A percentile compares a stretch with the other conserved stretches of the same genome.
Conservation (phyloP, 371 early-diverging fungal genomes). For the Rhizomucor pusillus region DNA sequence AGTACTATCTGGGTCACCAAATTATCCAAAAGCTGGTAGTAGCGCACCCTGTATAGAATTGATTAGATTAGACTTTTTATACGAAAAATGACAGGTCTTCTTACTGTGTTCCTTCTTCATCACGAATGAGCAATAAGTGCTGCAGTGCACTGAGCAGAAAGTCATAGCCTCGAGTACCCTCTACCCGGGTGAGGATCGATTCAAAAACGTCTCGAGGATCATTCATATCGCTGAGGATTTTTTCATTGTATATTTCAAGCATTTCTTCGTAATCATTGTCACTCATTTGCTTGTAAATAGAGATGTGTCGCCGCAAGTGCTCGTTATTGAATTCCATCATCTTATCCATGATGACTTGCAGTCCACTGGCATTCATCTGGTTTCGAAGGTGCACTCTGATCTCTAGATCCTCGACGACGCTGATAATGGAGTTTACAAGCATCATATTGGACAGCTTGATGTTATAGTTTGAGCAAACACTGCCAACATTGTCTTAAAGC, state of each 20-base stretch:
- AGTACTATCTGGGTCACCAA: constrained; percentile 80
- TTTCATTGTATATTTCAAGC: constrained; percentile 74
- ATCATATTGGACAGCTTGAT: constrained; percentile 80
- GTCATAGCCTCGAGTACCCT: constrained; percentile 74
- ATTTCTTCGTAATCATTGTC: constrained; percentile 79
- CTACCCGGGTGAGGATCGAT: constrained; percentile 66
- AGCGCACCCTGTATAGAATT: constrained; percentile 49
- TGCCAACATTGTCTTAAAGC: not conserved
- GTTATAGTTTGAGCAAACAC: not conserved
- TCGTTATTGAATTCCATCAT: constrained; percentile 71
- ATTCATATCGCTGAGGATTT: constrained; percentile 73
- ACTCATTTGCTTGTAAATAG: constrained; percentile 71
- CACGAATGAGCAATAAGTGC: constrained; percentile 74
- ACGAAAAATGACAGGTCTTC: not conserved
- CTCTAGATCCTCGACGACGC: constrained; percentile 77
- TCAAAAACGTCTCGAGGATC: constrained; percentile 82
- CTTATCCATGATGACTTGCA: constrained; percentile 72
- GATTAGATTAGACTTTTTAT: not conserved
- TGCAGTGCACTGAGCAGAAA: constrained; percentile 78
- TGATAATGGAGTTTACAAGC: constrained; percentile 78
- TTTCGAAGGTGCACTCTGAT: constrained; percentile 74
- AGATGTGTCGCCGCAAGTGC: constrained; percentile 70
- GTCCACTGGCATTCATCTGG: constrained; percentile 72
- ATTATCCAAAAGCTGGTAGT: constrained; percentile 78
- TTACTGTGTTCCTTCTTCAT: constrained; percentile 54